These are phyloP conservation scores for Gautieria morchelliformis DNA, from an alignment of 768 basidiomycete genomes.

Conservation along the genomic window DNA sequence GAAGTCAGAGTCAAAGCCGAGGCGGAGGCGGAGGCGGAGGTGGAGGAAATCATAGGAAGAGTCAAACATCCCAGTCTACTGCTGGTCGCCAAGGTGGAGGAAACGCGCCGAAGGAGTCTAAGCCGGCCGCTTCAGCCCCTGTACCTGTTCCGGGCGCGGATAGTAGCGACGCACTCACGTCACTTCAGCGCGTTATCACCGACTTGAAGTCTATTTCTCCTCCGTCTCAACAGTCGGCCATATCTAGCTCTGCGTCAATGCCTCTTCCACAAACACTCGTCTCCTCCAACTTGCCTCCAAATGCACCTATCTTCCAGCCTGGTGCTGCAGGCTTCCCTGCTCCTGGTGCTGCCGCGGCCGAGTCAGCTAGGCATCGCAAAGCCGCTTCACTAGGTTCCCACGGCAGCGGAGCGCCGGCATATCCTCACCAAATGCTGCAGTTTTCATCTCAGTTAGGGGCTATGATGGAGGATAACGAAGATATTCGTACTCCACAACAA, in stretches of 20 bases:
- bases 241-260: slow-evolving; percentile 31
- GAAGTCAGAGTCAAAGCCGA: slow-evolving; percentile 14
- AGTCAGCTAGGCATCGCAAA: slow-evolving; percentile 64
- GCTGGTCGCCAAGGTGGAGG: slow-evolving; percentile 35
- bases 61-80: slow-evolving; percentile 49
- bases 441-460: slow-evolving; percentile 75
- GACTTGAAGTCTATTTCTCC: slow-evolving; percentile 85
- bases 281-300: slow-evolving; percentile 46
- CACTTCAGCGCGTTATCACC: slow-evolving; percentile 87
- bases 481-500: slow-evolving; percentile 18
- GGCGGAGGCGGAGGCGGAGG: slow-evolving; percentile 22
- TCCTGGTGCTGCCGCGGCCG: slow-evolving; percentile 30
- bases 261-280: slow-evolving; percentile 33
- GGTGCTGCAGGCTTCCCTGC: slow-evolving; percentile 49
- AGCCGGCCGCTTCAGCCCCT: slow-evolving; percentile 34
- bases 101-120: slow-evolving; percentile 33
- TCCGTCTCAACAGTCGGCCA: slow-evolving; percentile 32
- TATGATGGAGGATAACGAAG: slow-evolving; percentile 78
- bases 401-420: slow-evolving; percentile 14
- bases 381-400: slow-evolving; percentile 59
- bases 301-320: slow-evolving; percentile 70
- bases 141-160: slow-evolving; percentile 40
- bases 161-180: slow-evolving; percentile 72
- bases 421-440: slow-evolving; percentile 35
- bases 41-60: slow-evolving; percentile 47